phyloP scores from a whole-genome alignment of 208 protist species.

The Leishmania tropica region DNA sequence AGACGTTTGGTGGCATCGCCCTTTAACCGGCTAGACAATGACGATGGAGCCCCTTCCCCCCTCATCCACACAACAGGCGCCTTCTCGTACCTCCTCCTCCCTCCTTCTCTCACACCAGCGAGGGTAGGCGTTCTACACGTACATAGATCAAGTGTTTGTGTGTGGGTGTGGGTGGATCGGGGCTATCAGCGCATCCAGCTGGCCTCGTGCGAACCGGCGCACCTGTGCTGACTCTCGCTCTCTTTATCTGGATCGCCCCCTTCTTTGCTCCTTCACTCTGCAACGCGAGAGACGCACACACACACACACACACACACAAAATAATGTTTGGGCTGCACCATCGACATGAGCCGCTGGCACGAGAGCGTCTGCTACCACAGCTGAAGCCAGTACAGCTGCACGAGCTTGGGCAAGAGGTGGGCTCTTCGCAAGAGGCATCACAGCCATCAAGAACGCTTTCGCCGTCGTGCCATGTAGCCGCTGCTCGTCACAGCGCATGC shows the following conservation, averaged over 20 bases:
- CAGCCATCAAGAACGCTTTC: background rate
- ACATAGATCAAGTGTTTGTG: background rate
- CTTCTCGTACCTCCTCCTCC: no score
- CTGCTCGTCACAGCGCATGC: background rate
- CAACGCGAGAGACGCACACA: background rate
- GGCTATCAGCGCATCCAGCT: background rate
- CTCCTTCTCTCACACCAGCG: background rate
- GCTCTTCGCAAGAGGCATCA: background rate
- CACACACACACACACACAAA: background rate
- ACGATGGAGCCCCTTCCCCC: no score
- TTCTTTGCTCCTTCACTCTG: background rate
- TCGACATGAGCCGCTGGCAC: background rate
- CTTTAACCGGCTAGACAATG: no score
- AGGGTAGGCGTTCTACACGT: background rate
- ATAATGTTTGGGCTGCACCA: background rate
- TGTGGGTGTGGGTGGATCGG: background rate
- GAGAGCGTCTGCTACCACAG: background rate
- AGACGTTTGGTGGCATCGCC: no score
- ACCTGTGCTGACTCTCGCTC: background rate
- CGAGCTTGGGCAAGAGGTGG: background rate
- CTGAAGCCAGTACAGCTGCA: background rate
- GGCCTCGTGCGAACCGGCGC: background rate
- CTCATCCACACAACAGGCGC: no score
- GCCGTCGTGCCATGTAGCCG: background rate
- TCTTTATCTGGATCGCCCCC: background rate